Evolutionary conservation across 2,329 filamentous ascomycete genomes (phyloP).

Genomic region (Sporothrix pallida): DNA sequence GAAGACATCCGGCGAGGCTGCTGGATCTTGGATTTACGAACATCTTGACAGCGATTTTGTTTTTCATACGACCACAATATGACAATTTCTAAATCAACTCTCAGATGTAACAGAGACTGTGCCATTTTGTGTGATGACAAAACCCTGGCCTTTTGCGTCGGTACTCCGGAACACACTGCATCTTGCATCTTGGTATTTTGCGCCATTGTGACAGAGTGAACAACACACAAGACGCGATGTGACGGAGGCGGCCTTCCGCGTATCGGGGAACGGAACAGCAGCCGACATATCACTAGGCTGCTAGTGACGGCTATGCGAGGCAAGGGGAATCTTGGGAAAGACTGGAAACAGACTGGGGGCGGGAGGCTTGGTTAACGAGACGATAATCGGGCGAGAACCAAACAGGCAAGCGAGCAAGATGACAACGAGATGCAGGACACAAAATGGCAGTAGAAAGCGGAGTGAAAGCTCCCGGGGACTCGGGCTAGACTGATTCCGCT

Average conservation of each 20-base stretch:
- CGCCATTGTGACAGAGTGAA: background rate
- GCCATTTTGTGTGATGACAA: background rate
- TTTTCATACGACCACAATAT: background rate
- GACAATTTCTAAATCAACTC: too few relatives aligned
- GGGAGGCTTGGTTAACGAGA: background rate
- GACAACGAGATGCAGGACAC: background rate
- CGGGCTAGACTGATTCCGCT: background rate
- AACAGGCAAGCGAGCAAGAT: background rate
- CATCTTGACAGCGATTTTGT: background rate
- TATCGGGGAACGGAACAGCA: background rate
- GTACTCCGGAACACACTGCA: background rate
- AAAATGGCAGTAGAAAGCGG: background rate
- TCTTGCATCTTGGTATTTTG: background rate
- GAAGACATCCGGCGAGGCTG: background rate
- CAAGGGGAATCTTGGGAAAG: background rate
- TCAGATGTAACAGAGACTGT: background rate
- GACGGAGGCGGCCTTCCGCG: background rate
- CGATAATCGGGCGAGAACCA: too few relatives aligned
- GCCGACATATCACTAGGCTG: background rate
- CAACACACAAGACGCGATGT: background rate
- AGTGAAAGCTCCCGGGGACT: background rate
- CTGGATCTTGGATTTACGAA: background rate
- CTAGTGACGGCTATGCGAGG: slow-evolving; percentile 17
- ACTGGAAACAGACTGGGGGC: background rate
- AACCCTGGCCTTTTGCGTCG: background rate